Conservation (phyloP, 192 early-diverging fungal species). For the Mortierella claussenii region DNA sequence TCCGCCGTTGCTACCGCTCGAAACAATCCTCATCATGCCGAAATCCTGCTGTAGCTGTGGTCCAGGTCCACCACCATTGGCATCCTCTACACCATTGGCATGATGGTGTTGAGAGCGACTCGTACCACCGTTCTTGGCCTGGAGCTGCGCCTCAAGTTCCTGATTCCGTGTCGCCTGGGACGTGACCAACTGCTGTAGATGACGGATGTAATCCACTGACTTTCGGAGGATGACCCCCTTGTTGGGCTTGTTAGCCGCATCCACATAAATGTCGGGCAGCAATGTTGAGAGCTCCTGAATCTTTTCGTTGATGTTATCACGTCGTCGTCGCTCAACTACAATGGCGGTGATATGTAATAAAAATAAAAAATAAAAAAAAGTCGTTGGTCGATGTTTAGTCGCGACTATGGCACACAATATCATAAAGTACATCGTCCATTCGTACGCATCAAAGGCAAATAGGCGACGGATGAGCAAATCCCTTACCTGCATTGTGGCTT, state of each 20-base stretch:
- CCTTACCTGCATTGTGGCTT: slow-evolving; percentile 89
- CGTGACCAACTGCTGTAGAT: slow-evolving; percentile 75
- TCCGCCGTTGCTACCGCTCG: slow-evolving; percentile 18
- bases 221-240: slow-evolving; percentile 95
- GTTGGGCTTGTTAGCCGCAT: slow-evolving; percentile 90
- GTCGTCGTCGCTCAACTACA: slow-evolving; percentile 90
- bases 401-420: too few species aligned
- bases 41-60: slow-evolving; percentile 53
- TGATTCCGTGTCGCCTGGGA: slow-evolving; percentile 71
- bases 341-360: not conserved
- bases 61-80: slow-evolving; percentile 22
- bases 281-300: slow-evolving; percentile 91
- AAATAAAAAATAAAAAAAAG: slow-evolving; percentile 1
- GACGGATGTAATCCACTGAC: slow-evolving; percentile 93
- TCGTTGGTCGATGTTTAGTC: too few species aligned
- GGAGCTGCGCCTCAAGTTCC: slow-evolving; percentile 75
- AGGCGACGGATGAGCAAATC: not conserved
- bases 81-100: slow-evolving; percentile 9
- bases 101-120: not conserved
- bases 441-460: too few species aligned
- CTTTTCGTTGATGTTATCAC: slow-evolving; percentile 99
- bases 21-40: slow-evolving; percentile 51
- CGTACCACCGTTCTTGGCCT: slow-evolving; percentile 1
- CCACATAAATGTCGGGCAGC: slow-evolving; percentile 82
- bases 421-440: too few species aligned